Conservation (phyloP, 257 asterid species). For the Petunia secreta region DNA sequence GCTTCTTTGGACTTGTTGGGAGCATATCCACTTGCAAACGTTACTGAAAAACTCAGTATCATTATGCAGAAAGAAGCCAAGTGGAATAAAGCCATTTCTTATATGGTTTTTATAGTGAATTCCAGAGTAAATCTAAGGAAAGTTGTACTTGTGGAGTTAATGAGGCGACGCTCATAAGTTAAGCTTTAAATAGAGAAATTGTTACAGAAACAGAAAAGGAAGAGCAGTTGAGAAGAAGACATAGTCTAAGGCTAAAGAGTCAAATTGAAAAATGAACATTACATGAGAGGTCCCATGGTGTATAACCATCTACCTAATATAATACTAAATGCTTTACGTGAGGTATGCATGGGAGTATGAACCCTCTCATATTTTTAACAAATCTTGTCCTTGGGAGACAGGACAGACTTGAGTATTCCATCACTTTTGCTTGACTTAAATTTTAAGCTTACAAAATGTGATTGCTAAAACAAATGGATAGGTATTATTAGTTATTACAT, state of each 20-base stretch:
- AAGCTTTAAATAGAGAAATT: slow-evolving; percentile 14
- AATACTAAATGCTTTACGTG: not conserved
- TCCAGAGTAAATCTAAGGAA: not conserved
- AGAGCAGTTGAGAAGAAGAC: slow-evolving; percentile 21
- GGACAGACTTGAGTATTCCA: not conserved
- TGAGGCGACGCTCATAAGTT: not conserved
- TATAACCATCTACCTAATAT: not conserved
- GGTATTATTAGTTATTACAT: not conserved
- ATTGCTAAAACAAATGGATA: not conserved
- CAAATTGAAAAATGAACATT: slow-evolving; percentile 1
- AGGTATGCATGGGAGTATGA: not conserved
- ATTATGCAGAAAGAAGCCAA: slow-evolving; percentile 39
- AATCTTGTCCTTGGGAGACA: not conserved
- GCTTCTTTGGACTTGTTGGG: slow-evolving; percentile 29
- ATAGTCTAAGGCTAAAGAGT: slow-evolving; percentile 6
- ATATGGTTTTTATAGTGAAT: not conserved
- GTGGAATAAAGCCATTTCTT: slow-evolving; percentile 14
- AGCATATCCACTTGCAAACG: slow-evolving; percentile 24
- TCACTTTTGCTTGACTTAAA: not conserved
- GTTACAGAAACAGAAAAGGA: not conserved
- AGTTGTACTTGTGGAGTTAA: not conserved
- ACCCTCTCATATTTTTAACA: not conserved
- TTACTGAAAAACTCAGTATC: slow-evolving; percentile 36
- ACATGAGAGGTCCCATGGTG: slow-evolving; percentile 21
- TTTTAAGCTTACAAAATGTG: not conserved